Evolutionary conservation across 1,139 yeast genomes (phyloP).

Genomic region (Debaryomycetaceae sp.): DNA sequence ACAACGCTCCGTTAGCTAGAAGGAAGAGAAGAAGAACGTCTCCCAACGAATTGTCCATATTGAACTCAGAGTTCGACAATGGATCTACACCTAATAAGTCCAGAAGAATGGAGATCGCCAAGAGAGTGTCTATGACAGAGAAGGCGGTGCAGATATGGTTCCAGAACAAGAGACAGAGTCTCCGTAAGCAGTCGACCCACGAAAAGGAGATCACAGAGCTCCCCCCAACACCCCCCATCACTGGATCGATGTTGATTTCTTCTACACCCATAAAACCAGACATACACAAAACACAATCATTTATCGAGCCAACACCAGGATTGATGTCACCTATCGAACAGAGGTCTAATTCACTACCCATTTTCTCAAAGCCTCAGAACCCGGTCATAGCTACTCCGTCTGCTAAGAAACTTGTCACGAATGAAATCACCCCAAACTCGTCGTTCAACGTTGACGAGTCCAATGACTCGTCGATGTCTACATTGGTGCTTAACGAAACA

Average conservation of each 20-base stretch:
- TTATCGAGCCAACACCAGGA: conserved; percentile 18
- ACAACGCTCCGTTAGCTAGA: conserved; percentile 86
- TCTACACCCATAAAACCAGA: conserved; percentile 29
- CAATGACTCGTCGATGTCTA: conserved; percentile 18
- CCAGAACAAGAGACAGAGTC: conserved; percentile 88
- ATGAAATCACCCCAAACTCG: conserved; percentile 16
- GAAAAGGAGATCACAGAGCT: conserved; percentile 46
- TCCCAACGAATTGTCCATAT: conserved; percentile 74
- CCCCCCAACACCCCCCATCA: conserved; percentile 34
- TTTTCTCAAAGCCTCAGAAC: conserved; percentile 7
- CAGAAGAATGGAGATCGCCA: conserved; percentile 73
- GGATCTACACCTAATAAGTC: conserved; percentile 82
- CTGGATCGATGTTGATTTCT: conserved; percentile 12
- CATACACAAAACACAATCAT: conserved; percentile 25
- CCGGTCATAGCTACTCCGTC: conserved; percentile 8
- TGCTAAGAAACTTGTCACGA: conserved; percentile 5
- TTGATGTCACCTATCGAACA: conserved; percentile 20
- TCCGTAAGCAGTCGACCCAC: conserved; percentile 49
- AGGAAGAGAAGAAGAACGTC: conserved; percentile 94
- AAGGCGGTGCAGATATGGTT: conserved; percentile 98
- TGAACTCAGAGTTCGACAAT: conserved; percentile 71
- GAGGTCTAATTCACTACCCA: conserved; percentile 21
- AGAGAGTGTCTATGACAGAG: conserved; percentile 84
- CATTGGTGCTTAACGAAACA: conserved; percentile 31
- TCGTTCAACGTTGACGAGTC: conserved; percentile 15